Conservation (phyloP, 306 rosid genomes). For the Oxytropis ochrocephala region DNA sequence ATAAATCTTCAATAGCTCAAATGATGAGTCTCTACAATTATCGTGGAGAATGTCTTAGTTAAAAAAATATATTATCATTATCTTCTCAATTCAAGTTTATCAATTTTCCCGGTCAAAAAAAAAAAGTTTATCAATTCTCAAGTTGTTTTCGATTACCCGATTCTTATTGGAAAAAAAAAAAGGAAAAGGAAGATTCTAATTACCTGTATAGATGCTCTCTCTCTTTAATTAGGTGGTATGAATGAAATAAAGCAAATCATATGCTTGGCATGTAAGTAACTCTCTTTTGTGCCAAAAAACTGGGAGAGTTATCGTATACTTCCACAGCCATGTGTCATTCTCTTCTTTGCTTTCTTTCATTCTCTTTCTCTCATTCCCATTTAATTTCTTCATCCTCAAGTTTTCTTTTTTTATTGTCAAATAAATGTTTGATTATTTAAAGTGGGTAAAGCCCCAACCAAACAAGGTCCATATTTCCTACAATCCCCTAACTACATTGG, state of each 20-base stretch:
- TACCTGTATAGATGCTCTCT: constrained; percentile 26
- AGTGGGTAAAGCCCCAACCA: too few relatives aligned
- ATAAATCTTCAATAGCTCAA: too few relatives aligned
- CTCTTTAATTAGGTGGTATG: background rate
- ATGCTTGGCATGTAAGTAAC: constrained; percentile 62
- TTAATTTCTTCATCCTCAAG: constrained; percentile 23
- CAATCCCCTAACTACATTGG: too few relatives aligned
- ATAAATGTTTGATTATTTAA: too few relatives aligned
- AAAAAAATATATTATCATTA: too few relatives aligned
- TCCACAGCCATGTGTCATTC: constrained; percentile 17
- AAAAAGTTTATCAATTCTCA: too few relatives aligned
- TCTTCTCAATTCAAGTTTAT: background rate
- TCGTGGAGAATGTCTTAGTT: too few relatives aligned
- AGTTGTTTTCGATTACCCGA: background rate
- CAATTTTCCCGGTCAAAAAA: background rate
- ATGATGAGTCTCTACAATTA: too few relatives aligned
- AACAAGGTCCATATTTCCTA: too few relatives aligned
- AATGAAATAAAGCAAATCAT: constrained; percentile 30
- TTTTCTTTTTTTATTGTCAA: background rate
- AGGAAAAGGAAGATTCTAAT: constrained; percentile 26
- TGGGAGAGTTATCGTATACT: background rate
- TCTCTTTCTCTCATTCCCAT: constrained; percentile 19
- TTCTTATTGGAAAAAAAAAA: background rate
- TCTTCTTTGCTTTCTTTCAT: constrained; percentile 23
- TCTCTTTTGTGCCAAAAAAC: constrained; percentile 27